phyloP scores from a whole-genome alignment of 2,329 filamentous ascomycete species.

The Aspergillus carbonarius region DNA sequence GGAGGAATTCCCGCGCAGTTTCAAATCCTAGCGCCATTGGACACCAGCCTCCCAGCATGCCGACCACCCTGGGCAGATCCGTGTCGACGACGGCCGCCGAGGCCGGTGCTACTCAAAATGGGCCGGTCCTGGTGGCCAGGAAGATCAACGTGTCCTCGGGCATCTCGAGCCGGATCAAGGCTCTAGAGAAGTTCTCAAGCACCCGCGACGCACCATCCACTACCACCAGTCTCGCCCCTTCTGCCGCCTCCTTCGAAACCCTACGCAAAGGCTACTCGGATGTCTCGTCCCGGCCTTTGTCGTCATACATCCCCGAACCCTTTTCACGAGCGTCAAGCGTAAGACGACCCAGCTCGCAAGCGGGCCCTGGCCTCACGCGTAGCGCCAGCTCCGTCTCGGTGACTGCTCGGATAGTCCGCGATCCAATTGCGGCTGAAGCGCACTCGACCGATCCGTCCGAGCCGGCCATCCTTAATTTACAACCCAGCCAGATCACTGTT shows the following conservation, averaged over 20 bases:
- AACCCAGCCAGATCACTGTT: slow-evolving; percentile 62
- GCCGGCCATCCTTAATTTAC: slow-evolving; percentile 43
- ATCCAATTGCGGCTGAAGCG: slow-evolving; percentile 46
- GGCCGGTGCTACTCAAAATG: slow-evolving; percentile 28
- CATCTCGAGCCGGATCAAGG: slow-evolving; percentile 93
- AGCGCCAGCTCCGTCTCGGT: slow-evolving; percentile 77
- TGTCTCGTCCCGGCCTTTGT: slow-evolving; percentile 25
- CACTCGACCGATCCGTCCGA: slow-evolving; percentile 32
- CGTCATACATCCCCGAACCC: slow-evolving; percentile 28
- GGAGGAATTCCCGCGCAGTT: slow-evolving; percentile 41
- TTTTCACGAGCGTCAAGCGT: slow-evolving; percentile 34
- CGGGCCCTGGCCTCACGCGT: slow-evolving; percentile 23
- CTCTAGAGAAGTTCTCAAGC: slow-evolving; percentile 73
- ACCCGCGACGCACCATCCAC: slow-evolving; percentile 41
- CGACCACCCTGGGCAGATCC: slow-evolving; percentile 37
- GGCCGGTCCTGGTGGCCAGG: slow-evolving; percentile 58
- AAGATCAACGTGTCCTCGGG: slow-evolving; percentile 83
- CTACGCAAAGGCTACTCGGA: slow-evolving; percentile 40
- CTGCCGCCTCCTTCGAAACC: slow-evolving; percentile 56
- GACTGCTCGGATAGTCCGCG: slow-evolving; percentile 77
- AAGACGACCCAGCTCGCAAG: slow-evolving; percentile 30
- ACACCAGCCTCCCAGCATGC: slow-evolving; percentile 27
- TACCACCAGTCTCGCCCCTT: slow-evolving; percentile 43
- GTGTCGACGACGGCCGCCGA: slow-evolving; percentile 39
- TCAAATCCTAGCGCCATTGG: slow-evolving; percentile 38